Evolutionary conservation across 345 rosid species (phyloP), one percentile per base, ranked within the genome.

Genomic region (Salix arbutifolia): DNA sequence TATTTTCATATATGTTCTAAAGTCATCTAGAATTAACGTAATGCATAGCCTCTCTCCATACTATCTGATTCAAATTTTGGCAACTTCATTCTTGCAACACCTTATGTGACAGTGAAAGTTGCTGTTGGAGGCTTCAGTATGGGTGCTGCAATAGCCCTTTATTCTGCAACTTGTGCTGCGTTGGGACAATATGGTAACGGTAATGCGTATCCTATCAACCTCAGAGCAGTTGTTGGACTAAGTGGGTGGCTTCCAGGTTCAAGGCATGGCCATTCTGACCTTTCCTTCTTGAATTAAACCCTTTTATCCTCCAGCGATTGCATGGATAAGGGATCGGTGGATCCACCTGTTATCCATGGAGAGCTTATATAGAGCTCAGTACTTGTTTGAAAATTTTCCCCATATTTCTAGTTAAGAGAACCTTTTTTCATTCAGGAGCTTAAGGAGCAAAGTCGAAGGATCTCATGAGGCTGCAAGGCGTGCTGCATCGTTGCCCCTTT

Each of bases 401-500:
- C 58, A 19, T 44, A 30, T 73, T 61, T 60, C 33, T 40, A 16
- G 50, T 61, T 26, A 11, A 19, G 40, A 74, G 23, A 28, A 65
- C 31, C 38, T 73, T 58, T 67, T 42, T 23, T 16, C 65, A 52
- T 76, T 25, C 84, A 86, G 89, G 86, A 80, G 77, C 80, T 77
- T 87, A 74, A 71, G 83, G 79, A 83, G 35, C 85, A 84, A 70
- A 76, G 83, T 87, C 46, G 85, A 78, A 72, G 79, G 71, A 6
- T 84, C 87, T 4, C 75, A 78, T 62, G 87, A 84, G 25, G 89
- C 87, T 66, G 81, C 71, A 13, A 78, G 87, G 84, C 81, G 86
- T 10, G 89, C 89, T 74, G 83, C 89, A 13, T 84, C 84, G 67
- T 77, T 87, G 83, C 87, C 89, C 11, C 69, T 87, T 74, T 76